phyloP scores from a whole-genome alignment of 768 basidiomycete genomes.

The Punctularia strigosozonata region DNA sequence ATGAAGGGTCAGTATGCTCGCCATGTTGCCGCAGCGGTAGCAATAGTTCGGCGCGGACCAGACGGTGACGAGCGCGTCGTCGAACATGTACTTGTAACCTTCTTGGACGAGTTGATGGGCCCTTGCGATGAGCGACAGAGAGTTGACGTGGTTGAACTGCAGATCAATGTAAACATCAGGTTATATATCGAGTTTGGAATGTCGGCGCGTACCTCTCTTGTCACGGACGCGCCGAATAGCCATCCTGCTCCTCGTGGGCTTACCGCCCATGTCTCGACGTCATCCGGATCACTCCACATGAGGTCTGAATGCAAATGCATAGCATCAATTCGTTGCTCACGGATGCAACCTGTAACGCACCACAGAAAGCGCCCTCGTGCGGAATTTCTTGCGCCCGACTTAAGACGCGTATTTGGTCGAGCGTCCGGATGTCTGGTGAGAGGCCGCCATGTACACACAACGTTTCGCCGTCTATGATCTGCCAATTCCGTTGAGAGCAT shows the following conservation, averaged over 20 bases:
- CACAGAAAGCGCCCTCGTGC: constrained; percentile 97
- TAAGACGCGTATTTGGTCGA: constrained; percentile 89
- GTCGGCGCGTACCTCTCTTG: constrained; percentile 49
- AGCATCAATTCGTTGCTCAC: background rate
- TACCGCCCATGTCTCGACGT: constrained; percentile 93
- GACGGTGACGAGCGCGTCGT: constrained; percentile 82
- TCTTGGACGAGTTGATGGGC: constrained; percentile 97
- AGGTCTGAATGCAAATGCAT: constrained; percentile 41
- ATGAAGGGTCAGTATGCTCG: constrained; percentile 81
- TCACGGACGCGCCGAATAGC: constrained; percentile 83
- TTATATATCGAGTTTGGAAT: background rate
- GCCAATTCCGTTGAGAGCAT: background rate
- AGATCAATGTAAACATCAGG: background rate
- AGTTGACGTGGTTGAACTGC: constrained; percentile 90
- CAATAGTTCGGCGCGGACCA: constrained; percentile 92
- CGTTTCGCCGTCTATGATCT: constrained; percentile 91
- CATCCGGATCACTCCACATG: constrained; percentile 98
- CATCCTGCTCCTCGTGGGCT: constrained; percentile 95
- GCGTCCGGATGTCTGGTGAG: constrained; percentile 88
- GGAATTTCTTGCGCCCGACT: constrained; percentile 96
- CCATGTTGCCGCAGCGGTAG: constrained; percentile 80
- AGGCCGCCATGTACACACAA: constrained; percentile 95
- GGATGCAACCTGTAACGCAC: constrained; percentile 23
- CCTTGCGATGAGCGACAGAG: constrained; percentile 77
- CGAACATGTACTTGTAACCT: constrained; percentile 96